Conservation (phyloP, 192 early-diverging fungal genomes). For the Entomortierella parvispora region DNA sequence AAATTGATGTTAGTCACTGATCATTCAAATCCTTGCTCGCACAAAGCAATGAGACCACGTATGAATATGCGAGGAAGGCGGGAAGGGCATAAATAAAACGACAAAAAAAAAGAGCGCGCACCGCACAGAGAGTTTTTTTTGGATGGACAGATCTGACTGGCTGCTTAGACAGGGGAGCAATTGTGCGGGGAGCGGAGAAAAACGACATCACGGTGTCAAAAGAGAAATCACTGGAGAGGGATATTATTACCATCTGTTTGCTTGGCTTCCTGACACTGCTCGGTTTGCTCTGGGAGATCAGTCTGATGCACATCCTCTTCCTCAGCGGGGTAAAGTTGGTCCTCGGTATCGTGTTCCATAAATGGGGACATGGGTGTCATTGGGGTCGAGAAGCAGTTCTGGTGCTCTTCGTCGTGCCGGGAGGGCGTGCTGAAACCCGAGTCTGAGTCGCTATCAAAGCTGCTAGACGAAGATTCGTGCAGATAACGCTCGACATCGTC, state of each 20-base stretch:
- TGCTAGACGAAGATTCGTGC: conserved; percentile 33
- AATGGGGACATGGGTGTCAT: conserved; percentile 54
- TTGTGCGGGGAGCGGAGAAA: background rate
- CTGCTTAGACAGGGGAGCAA: background rate
- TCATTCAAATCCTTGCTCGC: no score
- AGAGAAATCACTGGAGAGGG: background rate
- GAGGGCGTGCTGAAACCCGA: conserved; percentile 49
- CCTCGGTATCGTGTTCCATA: conserved; percentile 45
- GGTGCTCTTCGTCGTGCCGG: conserved; percentile 32
- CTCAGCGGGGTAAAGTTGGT: conserved; percentile 31
- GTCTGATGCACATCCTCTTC: conserved; percentile 13
- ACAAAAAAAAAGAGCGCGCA: no score
- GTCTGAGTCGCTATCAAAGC: conserved; percentile 50
- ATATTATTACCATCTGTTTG: background rate
- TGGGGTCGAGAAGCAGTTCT: conserved; percentile 36
- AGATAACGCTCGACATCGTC: conserved; percentile 48
- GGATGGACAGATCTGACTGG: no score
- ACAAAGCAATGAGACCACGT: no score
- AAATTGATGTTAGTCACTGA: conserved; percentile 27
- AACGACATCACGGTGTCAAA: background rate
- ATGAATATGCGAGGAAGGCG: no score
- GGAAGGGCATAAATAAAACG: no score
- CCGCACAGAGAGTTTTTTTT: no score
- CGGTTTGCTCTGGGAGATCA: conserved; percentile 13
- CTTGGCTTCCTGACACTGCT: conserved; percentile 5